phyloP scores from a whole-genome alignment of 2,329 filamentous ascomycete genomes.

The Alternaria gaisen region DNA sequence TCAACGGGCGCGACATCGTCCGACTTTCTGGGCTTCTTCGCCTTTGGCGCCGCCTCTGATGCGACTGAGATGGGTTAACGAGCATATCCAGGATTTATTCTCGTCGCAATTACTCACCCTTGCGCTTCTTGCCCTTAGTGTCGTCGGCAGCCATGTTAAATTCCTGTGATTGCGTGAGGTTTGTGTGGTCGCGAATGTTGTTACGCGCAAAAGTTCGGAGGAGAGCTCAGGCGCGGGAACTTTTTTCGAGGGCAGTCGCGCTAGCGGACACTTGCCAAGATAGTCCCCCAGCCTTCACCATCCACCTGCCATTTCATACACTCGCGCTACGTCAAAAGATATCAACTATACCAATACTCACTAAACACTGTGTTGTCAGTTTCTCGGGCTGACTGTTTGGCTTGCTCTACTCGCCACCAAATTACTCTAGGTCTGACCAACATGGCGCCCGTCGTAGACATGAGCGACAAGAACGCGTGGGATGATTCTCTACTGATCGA shows the following conservation, averaged over 20 bases:
- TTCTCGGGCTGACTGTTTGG: background rate
- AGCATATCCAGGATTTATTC: slow-evolving; percentile 5
- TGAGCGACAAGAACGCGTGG: slow-evolving; percentile 47
- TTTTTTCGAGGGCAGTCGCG: slow-evolving; percentile 39
- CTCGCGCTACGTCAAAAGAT: background rate
- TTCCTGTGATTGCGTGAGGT: slow-evolving; percentile 21
- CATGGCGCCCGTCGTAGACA: slow-evolving; percentile 39
- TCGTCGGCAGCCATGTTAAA: slow-evolving; percentile 62
- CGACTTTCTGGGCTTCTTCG: slow-evolving; percentile 52
- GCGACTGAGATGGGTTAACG: slow-evolving; percentile 41
- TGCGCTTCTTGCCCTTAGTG: slow-evolving; percentile 65
- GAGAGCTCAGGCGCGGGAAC: slow-evolving; percentile 39
- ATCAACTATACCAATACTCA: background rate
- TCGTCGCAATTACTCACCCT: slow-evolving; percentile 50
- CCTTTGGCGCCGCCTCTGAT: slow-evolving; percentile 44
- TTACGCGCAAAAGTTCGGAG: slow-evolving; percentile 42
- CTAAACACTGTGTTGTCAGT: background rate
- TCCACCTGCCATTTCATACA: background rate
- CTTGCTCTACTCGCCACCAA: background rate
- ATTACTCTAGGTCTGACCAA: background rate
- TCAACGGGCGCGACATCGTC: slow-evolving; percentile 37
- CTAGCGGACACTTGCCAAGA: slow-evolving; percentile 36
- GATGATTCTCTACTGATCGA: slow-evolving; percentile 49
- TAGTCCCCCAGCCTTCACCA: slow-evolving; percentile 8
- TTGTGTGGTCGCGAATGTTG: slow-evolving; percentile 16